phyloP scores from a whole-genome alignment of 202 grass and related monocot species.

The Panicum hallii region DNA sequence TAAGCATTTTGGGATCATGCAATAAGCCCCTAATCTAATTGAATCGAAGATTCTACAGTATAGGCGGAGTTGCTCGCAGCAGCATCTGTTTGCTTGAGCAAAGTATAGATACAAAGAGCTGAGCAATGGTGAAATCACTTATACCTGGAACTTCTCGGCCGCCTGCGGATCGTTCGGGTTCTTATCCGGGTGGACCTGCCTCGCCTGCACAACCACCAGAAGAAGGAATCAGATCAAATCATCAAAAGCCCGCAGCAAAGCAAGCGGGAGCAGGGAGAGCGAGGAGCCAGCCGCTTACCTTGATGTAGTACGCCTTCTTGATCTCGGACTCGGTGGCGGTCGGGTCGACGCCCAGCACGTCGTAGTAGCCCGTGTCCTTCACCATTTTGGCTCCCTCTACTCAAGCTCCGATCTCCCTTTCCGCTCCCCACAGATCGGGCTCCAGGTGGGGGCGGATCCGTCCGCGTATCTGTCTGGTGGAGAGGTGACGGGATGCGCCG shows the following conservation, averaged over 20 bases:
- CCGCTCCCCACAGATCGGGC: slow-evolving; percentile 12
- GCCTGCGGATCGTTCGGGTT: slow-evolving; percentile 89
- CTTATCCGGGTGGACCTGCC: slow-evolving; percentile 96
- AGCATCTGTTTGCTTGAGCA: background rate
- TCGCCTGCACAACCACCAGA: slow-evolving; percentile 59
- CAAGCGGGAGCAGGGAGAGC: background rate
- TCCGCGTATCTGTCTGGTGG: background rate
- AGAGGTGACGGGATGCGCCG: background rate
- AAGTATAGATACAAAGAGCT: background rate
- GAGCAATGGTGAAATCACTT: slow-evolving; percentile 22
- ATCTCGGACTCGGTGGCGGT: slow-evolving; percentile 85
- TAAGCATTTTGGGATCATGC: background rate
- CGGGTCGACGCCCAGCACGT: slow-evolving; percentile 79
- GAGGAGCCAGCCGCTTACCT: slow-evolving; percentile 51
- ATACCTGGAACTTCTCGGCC: slow-evolving; percentile 84
- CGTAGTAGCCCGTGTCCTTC: slow-evolving; percentile 90
- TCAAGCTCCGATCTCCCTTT: slow-evolving; percentile 33
- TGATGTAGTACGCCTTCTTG: slow-evolving; percentile 94
- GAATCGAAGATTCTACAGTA: slow-evolving; percentile 28
- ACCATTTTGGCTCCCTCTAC: slow-evolving; percentile 62
- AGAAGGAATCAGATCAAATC: slow-evolving; percentile 32
- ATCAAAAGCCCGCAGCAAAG: background rate
- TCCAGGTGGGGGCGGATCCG: slow-evolving; percentile 13
- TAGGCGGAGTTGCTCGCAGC: background rate
- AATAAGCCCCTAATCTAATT: slow-evolving; percentile 11